These are phyloP conservation scores for Apiotrichum montevideense DNA, from an alignment of 1,284 basidiomycete species.

Conservation along the genomic window DNA sequence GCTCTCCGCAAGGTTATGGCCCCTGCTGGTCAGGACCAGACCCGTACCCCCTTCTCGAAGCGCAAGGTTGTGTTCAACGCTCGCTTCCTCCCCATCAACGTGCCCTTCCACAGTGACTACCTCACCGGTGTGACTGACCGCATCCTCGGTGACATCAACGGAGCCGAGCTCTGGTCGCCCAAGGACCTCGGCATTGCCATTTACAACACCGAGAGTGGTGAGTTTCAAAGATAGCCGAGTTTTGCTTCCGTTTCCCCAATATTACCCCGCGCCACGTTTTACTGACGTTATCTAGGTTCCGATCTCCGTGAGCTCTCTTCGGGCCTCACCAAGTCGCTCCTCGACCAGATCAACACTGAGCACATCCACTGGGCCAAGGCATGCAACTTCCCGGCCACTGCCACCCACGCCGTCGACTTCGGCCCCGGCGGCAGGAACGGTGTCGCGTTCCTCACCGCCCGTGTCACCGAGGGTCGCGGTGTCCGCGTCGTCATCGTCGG, in stretches of 20 bases:
- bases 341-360: conserved; percentile 85
- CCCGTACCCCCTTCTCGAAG: conserved; percentile 88
- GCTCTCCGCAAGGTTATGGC: conserved; percentile 85
- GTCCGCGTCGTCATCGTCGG: conserved; percentile 80
- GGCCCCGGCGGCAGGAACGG: conserved; percentile 91
- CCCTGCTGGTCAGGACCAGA: conserved; percentile 80
- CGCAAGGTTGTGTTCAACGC: conserved; percentile 89
- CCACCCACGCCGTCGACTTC: conserved; percentile 93
- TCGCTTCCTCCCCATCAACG: conserved; percentile 88
- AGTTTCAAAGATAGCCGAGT: conserved; percentile 29
- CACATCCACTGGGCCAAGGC: conserved; percentile 91
- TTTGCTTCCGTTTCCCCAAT: conserved; percentile 7
- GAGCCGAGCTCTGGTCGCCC: conserved; percentile 73
- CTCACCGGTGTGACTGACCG: conserved; percentile 70
- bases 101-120: conserved; percentile 91
- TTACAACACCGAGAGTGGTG: conserved; percentile 86
- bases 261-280: conserved; percentile 1
- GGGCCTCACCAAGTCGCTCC: conserved; percentile 73
- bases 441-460: conserved; percentile 82
- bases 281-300: conserved; percentile 54
- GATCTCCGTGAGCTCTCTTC: conserved; percentile 64
- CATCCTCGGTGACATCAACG: conserved; percentile 64
- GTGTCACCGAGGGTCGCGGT: conserved; percentile 87
- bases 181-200: conserved; percentile 75
- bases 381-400: conserved; percentile 76